A percentile compares a stretch with the other conserved stretches of the same genome.
phyloP scores from a whole-genome alignment of 371 early-diverging fungal species.

The Mucor indicus region DNA sequence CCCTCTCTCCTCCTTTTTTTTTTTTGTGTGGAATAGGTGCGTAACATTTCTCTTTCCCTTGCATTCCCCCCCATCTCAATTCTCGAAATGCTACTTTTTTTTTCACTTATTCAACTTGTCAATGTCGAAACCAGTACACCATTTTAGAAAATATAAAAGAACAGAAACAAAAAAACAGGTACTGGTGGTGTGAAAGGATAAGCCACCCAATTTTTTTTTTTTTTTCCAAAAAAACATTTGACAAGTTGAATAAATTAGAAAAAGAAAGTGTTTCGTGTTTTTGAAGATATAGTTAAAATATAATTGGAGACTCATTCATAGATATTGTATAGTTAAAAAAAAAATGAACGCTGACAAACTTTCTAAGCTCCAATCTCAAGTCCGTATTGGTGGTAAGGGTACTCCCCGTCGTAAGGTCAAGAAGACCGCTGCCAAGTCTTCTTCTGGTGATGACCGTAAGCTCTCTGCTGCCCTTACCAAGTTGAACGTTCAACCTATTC shows the following conservation, averaged over 20 bases:
- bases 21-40: constrained; percentile 7
- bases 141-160: background rate
- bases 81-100: background rate
- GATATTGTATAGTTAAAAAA: no score
- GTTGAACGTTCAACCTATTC: constrained; percentile 84
- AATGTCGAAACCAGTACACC: background rate
- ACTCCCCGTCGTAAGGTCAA: constrained; percentile 86
- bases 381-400: constrained; percentile 93
- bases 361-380: constrained; percentile 88
- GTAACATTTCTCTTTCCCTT: no score
- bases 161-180: background rate
- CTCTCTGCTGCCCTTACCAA: constrained; percentile 84
- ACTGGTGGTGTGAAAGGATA: no score
- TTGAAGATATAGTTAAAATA: no score
- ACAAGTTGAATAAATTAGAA: background rate
- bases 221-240: background rate
- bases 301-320: no score
- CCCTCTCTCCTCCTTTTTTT: no score
- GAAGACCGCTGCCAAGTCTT: constrained; percentile 67
- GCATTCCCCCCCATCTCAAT: no score
- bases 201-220: constrained; percentile 23
- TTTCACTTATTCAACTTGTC: background rate
- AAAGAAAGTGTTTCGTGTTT: constrained; percentile 1
- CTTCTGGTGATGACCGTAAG: constrained; percentile 84
- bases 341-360: constrained; percentile 95